A percentile compares a stretch with the other conserved stretches of the same genome.
Evolutionary conservation across 2,329 filamentous ascomycete species (phyloP).

Genomic region (Simplicillium sp.): DNA sequence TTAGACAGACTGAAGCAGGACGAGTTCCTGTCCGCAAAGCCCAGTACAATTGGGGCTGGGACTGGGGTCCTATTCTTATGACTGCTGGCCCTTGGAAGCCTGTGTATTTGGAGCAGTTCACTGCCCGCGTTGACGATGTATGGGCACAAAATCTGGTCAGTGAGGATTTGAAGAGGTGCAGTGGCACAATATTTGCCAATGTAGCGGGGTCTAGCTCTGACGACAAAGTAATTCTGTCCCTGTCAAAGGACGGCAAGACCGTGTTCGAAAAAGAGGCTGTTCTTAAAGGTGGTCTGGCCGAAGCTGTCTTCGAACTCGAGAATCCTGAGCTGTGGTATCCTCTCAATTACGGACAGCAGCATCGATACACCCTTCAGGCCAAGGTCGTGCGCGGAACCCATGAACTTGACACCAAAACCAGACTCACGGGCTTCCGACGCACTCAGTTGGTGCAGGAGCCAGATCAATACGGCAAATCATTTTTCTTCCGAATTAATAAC

Average conservation of each 20-base stretch:
- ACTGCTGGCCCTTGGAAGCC: conserved; percentile 59
- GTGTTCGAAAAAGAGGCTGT: background rate
- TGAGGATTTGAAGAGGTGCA: conserved; percentile 41
- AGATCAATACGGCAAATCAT: conserved; percentile 56
- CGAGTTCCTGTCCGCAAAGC: conserved; percentile 36
- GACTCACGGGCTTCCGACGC: conserved; percentile 55
- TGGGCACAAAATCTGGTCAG: conserved; percentile 49
- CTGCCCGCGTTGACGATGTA: conserved; percentile 51
- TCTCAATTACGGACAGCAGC: conserved; percentile 57
- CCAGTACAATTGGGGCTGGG: conserved; percentile 59
- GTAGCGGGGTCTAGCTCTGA: conserved; percentile 33
- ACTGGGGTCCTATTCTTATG: conserved; percentile 53
- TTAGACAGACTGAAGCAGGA: conserved; percentile 32
- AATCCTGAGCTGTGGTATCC: conserved; percentile 62
- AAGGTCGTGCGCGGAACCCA: conserved; percentile 21
- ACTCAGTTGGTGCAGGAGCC: conserved; percentile 44
- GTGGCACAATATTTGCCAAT: conserved; percentile 31
- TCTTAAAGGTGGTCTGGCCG: background rate
- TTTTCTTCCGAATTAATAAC: conserved; percentile 67
- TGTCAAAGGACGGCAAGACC: background rate
- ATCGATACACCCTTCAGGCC: conserved; percentile 54
- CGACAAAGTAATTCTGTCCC: conserved; percentile 33
- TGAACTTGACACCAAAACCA: conserved; percentile 40
- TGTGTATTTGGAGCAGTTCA: conserved; percentile 56
- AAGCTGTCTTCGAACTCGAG: conserved; percentile 24